Evolutionary conservation across 306 rosid species (phyloP), one percentile per base, ranked within the genome.

Genomic region (Vigna unguiculata): DNA sequence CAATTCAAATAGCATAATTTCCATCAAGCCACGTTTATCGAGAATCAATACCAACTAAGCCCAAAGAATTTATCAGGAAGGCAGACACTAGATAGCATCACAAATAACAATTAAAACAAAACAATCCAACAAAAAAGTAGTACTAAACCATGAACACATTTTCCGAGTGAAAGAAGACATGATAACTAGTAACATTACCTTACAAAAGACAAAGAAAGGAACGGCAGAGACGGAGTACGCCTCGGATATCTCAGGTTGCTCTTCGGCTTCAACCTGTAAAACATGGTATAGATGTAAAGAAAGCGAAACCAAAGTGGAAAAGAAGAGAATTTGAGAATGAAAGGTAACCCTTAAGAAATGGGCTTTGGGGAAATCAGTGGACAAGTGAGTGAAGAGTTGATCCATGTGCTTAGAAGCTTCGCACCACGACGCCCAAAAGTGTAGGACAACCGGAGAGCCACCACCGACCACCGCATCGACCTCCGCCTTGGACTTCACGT

Each of bases 361-460:
- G 38, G 90, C 83, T 4, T 74, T 86, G 62, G 98, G 98, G 75
- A 92, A 89, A 87, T 95, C 98, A 5, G 87, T 85, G 80, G 96
- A 80, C 43, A 95, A 88, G 79, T 87, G 98, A 22, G 92, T 81
- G 73, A 90, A 85, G 86, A 95, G 88, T 72, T 89, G 85, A 82
- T 95, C 98, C 98, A 95, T 95, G 88, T 89, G 97, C 86, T 88
- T 90, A 4, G 98, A 95, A 77, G 98, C 98, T 32, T 89, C 97
- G 54, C 98, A 95, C 98, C 98, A 95, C 2, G 97, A 85, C 0
- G 98, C 98, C 98, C 98, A 95, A 83, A 95, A 95, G 79, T 95
- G 97, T 13, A 92, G 86, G 13, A 83, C 69, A 9, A 86, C 91
- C 9, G 91, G 89, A 6, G 87, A 85, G 0, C 94, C 97, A n/a